phyloP scores from a whole-genome alignment of 176 grass and related monocot genomes.

The Oryza glumipatula region DNA sequence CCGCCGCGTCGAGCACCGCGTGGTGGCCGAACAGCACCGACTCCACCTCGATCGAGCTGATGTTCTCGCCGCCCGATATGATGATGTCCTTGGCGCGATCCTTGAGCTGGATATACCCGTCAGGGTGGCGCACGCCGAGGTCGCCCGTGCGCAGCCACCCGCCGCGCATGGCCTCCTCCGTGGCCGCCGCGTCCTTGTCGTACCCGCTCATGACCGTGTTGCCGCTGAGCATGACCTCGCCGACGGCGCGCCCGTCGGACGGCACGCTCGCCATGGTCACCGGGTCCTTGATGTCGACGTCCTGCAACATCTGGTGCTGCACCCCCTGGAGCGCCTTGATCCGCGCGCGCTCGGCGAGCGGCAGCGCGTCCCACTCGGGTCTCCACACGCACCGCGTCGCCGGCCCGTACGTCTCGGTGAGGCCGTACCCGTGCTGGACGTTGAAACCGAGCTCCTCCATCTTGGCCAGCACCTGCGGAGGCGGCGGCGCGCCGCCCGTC shows the following conservation, averaged over 20 bases:
- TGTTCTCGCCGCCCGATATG: conserved; percentile 61
- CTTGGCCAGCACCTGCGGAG: conserved; percentile 48
- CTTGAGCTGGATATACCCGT: conserved; percentile 73
- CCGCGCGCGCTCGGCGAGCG: conserved; percentile 47
- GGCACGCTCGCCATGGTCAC: conserved; percentile 58
- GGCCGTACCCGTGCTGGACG: conserved; percentile 61
- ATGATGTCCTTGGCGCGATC: conserved; percentile 64
- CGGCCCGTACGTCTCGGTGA: conserved; percentile 59
- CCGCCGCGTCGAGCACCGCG: conserved; percentile 55
- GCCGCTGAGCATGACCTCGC: conserved; percentile 68
- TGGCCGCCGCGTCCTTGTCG: conserved; percentile 48
- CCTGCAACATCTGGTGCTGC: conserved; percentile 41
- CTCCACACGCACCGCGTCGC: conserved; percentile 56
- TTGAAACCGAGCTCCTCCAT: conserved; percentile 67
- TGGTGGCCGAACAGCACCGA: conserved; percentile 54
- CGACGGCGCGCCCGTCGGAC: conserved; percentile 55
- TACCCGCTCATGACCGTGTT: conserved; percentile 77
- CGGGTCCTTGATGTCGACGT: conserved; percentile 63
- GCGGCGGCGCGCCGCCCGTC: conserved; percentile 59
- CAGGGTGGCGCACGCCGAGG: conserved; percentile 54
- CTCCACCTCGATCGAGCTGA: conserved; percentile 73
- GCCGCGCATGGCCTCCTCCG: conserved; percentile 51
- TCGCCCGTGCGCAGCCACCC: conserved; percentile 66
- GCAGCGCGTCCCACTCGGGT: conserved; percentile 64
- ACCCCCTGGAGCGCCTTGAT: conserved; percentile 59